A percentile compares a stretch with the other conserved stretches of the same genome.
These are phyloP conservation scores for Eucalyptus tenuipes DNA, from an alignment of 345 rosid genomes.

Conservation along the genomic window DNA sequence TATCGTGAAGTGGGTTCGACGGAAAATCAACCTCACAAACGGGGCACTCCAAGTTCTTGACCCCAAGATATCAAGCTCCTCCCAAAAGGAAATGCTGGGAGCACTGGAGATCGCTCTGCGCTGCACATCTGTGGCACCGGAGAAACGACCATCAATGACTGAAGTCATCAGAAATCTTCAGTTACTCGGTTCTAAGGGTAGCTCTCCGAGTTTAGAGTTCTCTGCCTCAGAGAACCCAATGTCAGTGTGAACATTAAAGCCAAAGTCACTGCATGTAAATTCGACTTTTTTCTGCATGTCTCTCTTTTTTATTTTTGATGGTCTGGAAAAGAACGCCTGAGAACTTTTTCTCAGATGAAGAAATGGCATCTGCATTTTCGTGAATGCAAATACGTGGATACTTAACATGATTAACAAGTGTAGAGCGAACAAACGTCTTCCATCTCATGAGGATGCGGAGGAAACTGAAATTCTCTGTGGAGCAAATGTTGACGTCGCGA, in stretches of 20 bases:
- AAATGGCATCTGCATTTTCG: not conserved
- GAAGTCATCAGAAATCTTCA: conserved; percentile 62
- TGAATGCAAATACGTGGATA: not conserved
- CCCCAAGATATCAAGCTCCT: conserved; percentile 35
- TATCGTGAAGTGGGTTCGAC: conserved; percentile 74
- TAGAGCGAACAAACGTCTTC: not conserved
- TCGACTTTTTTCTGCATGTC: not conserved
- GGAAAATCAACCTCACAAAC: conserved; percentile 72
- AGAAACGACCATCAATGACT: conserved; percentile 65
- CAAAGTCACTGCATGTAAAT: not conserved
- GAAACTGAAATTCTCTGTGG: not conserved
- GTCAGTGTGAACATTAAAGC: not conserved
- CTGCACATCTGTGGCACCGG: conserved; percentile 72
- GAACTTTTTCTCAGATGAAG: not conserved
- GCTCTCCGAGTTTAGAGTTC: conserved; percentile 2
- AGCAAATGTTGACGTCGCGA: not conserved
- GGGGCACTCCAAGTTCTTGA: conserved; percentile 73
- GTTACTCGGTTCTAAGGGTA: conserved; percentile 14
- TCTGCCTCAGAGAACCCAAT: conserved; percentile 3
- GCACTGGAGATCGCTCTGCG: conserved; percentile 59
- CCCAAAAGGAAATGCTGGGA: conserved; percentile 48
- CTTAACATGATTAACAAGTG: not conserved
- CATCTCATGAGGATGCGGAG: not conserved
- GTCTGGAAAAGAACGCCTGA: not conserved
- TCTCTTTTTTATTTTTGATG: not conserved